Conservation (phyloP, 176 grass and related monocot genomes). For the Tillandsia leiboldiana region DNA sequence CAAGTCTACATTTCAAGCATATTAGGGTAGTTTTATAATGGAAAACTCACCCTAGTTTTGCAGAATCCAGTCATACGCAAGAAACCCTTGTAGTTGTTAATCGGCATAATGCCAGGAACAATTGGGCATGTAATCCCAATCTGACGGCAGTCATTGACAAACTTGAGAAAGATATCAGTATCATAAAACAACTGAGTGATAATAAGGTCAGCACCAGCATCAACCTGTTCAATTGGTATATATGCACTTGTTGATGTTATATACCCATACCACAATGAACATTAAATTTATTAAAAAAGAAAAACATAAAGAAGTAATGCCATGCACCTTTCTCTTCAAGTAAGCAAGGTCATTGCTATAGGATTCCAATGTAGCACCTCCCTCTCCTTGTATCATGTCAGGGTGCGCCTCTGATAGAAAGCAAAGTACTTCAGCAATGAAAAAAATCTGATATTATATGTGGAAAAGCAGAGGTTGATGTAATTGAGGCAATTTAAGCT, state of each 20-base stretch:
- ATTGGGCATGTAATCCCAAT: conserved; percentile 89
- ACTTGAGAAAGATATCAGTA: conserved; percentile 80
- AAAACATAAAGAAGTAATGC: conserved; percentile 11
- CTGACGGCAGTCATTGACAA: conserved; percentile 77
- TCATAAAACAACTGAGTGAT: conserved; percentile 84
- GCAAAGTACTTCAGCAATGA: background rate
- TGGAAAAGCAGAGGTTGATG: conserved; percentile 6
- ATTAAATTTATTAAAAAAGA: conserved; percentile 9
- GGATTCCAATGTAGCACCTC: conserved; percentile 54
- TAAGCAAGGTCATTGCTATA: conserved; percentile 77
- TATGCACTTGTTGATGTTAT: background rate
- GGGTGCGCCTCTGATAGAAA: conserved; percentile 78
- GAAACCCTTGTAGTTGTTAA: conserved; percentile 88
- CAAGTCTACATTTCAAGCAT: background rate
- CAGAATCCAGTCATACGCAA: conserved; percentile 73
- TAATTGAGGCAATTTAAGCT: conserved; percentile 10
- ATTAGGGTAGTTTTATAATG: conserved; percentile 2
- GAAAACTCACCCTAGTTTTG: conserved; percentile 65
- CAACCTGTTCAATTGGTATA: conserved; percentile 37
- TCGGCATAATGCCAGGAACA: conserved; percentile 93
- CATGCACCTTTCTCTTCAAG: conserved; percentile 70
- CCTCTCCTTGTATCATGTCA: conserved; percentile 58
- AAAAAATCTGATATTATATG: conserved; percentile 1
- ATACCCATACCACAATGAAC: too few relatives aligned
- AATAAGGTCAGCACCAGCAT: conserved; percentile 78